A percentile compares a stretch with the other conserved stretches of the same genome.
Evolutionary conservation across 75 land plant species (phyloP).

Genomic region (Sequoiadendron giganteum): DNA sequence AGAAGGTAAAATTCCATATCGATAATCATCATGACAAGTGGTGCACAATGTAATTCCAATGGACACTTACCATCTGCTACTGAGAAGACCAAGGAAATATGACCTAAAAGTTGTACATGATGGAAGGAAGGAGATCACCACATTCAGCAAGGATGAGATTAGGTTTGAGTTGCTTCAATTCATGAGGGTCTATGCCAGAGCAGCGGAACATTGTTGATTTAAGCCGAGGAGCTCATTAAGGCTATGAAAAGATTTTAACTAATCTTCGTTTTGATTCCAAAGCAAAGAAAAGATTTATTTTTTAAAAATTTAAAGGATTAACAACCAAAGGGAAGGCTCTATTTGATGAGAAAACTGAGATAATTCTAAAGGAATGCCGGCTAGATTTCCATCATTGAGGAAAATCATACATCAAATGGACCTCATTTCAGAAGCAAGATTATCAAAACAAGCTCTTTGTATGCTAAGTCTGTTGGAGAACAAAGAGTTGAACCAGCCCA

Average conservation of each 20-base stretch:
- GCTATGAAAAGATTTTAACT: neutral
- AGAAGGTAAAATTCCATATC: neutral
- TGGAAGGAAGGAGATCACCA: neutral
- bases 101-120: no score
- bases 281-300: neutral
- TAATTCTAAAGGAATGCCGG: neutral
- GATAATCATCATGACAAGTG: neutral
- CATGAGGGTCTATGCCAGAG: neutral
- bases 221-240: neutral
- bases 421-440: neutral
- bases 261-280: neutral
- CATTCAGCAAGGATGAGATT: neutral
- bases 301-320: neutral
- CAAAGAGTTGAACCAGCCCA: neutral
- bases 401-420: neutral
- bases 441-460: no score
- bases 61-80: neutral
- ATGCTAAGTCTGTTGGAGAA: neutral
- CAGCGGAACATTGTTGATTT: neutral
- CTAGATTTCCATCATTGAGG: neutral
- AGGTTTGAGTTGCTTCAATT: neutral
- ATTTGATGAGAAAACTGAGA: neutral
- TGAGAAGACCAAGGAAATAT: neutral
- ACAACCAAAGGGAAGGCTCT: neutral
- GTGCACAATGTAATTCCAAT: neutral